Conservation (phyloP, 169 alveolate species). For the Plasmodium fragile region DNA sequence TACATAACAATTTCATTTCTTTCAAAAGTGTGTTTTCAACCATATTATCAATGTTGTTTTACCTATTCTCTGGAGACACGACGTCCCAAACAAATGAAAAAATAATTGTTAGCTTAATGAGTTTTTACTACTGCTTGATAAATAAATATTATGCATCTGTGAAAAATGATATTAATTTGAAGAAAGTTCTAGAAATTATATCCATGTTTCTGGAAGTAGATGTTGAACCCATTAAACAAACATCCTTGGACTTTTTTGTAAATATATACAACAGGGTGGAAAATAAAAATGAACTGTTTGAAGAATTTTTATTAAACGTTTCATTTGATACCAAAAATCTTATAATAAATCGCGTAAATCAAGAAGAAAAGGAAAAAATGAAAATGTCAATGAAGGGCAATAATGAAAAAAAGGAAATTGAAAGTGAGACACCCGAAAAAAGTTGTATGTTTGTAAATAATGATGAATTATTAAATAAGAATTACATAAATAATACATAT, state of each 20-base stretch:
- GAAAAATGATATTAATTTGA: conserved; percentile 69
- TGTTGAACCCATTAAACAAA: conserved; percentile 61
- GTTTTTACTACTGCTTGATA: conserved; percentile 73
- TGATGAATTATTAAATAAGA: conserved; percentile 37
- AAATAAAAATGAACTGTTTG: conserved; percentile 62
- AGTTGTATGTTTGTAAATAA: conserved; percentile 21
- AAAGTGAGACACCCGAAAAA: conserved; percentile 12
- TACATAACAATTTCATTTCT: conserved; percentile 68
- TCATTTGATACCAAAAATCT: conserved; percentile 57
- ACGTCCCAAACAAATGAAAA: conserved; percentile 70
- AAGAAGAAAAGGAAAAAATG: conserved; percentile 58
- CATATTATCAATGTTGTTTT: conserved; percentile 70
- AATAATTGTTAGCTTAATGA: conserved; percentile 76
- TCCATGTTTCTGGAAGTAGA: conserved; percentile 63
- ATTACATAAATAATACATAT: conserved; percentile 19
- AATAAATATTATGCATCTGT: conserved; percentile 70
- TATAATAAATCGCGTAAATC: conserved; percentile 66
- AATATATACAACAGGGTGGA: conserved; percentile 67
- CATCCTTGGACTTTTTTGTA: conserved; percentile 69
- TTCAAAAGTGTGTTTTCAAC: conserved; percentile 64
- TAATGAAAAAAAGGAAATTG: conserved; percentile 28
- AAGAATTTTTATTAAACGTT: conserved; percentile 67
- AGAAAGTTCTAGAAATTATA: conserved; percentile 69
- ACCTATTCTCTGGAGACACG: conserved; percentile 48
- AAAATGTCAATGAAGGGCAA: conserved; percentile 11